Base-by-base conservation (phyloP, 129 eudicot genomes). In the Heracleum sosnowskyi region DNA sequence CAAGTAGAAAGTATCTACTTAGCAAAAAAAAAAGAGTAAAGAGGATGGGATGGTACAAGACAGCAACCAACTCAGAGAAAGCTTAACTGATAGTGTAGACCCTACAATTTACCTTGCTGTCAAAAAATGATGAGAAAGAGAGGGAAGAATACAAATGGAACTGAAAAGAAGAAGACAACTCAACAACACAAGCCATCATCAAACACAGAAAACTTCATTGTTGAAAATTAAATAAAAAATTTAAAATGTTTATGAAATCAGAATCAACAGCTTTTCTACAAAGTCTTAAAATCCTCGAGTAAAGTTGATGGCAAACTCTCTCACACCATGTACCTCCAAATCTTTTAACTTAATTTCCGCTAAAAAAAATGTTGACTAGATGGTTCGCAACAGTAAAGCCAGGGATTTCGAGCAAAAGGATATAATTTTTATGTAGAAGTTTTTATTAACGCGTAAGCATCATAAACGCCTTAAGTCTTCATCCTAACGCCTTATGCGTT, bases 201-300 rank as follows among this genome's bases (percentile, higher is more conserved):
- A 87, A 85, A 87, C 90, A 87, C 79, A 90, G 53, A 83, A 69
- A 82, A 82, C 84, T 84, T 89, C 93, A 81, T 89, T 83, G 33
- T 26, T 34, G 28, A 57, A 57, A 57, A 57, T 22, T 20, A 55
- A 55, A 55, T 55, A 55, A 55, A 55, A 22, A 55, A 55, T 5
- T 78, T 80, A 82, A 84, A 75, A 80, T 82, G 76, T 88, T 5
- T 7, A 13, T 7, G 26, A 72, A 39, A 10, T 40, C 17, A 70
- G 15, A 51, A 5, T 9, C 47, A 39, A 10, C 47, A 71, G 82
- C 77, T 80, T 64, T 29, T 86, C 81, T 78, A 83, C 81, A 78
- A 79, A 87, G 78, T 81, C 86, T 73, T 83, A 82, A 79, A 79
- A 26, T 64, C 70, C 70, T 62, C 34, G 69, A 62, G 69, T n/a